Evolutionary conservation across 495 filamentous ascomycete genomes (phyloP), one percentile per base, ranked within the genome.

Genomic region (Apodospora peruviana): DNA sequence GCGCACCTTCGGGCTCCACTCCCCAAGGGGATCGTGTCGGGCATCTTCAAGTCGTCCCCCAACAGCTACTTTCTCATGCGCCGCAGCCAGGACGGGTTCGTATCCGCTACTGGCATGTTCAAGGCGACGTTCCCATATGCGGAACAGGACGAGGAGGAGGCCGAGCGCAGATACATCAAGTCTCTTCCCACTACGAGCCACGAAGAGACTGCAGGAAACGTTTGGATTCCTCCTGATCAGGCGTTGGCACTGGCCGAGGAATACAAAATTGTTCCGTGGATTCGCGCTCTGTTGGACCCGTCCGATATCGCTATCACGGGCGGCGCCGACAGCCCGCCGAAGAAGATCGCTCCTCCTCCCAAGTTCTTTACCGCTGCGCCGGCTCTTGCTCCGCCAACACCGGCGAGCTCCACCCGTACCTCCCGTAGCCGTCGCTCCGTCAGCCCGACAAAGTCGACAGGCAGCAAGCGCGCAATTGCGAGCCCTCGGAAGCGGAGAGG

Each of bases 41-140:
- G 91, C 60, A 91, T 98, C 57, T 97, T 96, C 71, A 85, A 84
- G 43, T 82, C 85, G 11, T 75, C 79, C 34, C 91, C 91, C 3
- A 87, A 88, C 60, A 90, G 88, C 17, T 98, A 98, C 68, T 98
- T 96, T 63, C 71, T 98, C 53, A 98, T 98, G 93, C 83, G 94
- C 64, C 87, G 93, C 50, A 95, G 90, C 72, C 84, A 83, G 62
- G 93, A 98, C 71, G 94, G 94, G 34, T 96, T 76, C 61, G 82
- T 98, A 34, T 96, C 90, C 58, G 90, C 93, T 5, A 97, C 93
- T 44, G 93, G 94, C 62, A 97, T 98, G 94, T 98, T 97, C 77
- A 98, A 97, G 71, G 94, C 94, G 47, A 88, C 91, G 5, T 98
- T 96, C 65, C 93, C 93, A 3, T 97, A 90, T 77, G 90, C 93